Percentiles rank a stretch among this genome's conserved stretches.
phyloP scores from a whole-genome alignment of 2,329 filamentous ascomycete genomes.

The Clonostachys chloroleuca region DNA sequence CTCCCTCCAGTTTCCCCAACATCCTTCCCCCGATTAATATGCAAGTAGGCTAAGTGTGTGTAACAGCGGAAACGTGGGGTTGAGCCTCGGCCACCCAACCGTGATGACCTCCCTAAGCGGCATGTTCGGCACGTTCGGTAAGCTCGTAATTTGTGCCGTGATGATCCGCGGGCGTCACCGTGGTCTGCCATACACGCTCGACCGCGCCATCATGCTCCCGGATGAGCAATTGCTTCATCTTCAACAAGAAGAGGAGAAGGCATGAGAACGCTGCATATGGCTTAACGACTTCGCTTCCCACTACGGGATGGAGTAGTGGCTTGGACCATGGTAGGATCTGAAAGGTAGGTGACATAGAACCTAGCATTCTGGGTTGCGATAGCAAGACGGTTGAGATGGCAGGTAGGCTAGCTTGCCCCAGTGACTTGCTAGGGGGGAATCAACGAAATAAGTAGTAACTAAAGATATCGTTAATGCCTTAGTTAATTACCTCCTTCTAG shows the following conservation, averaged over 20 bases:
- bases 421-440: too few species aligned
- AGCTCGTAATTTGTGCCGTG: constrained; percentile 65
- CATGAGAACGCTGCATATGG: too few species aligned
- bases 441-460: too few species aligned
- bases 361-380: too few species aligned
- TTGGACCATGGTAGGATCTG: too few species aligned
- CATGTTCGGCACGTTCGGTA: constrained; percentile 72
- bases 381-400: too few species aligned
- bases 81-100: constrained; percentile 76
- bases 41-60: not conserved
- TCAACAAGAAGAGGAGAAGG: constrained; percentile 22
- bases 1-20: not conserved
- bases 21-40: not conserved
- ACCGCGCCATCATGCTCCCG: constrained; percentile 57
- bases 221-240: constrained; percentile 49
- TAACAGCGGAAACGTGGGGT: constrained; percentile 73
- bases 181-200: constrained; percentile 62
- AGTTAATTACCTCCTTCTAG: too few species aligned
- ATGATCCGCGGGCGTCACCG: constrained; percentile 66
- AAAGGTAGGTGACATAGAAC: too few species aligned
- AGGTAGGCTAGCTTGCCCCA: too few species aligned
- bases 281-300: too few species aligned
- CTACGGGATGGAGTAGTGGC: too few species aligned
- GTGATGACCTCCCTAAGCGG: constrained; percentile 77
- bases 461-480: too few species aligned